A percentile compares a stretch with the other conserved stretches of the same genome.
phyloP scores from a whole-genome alignment of 2,329 filamentous ascomycete genomes.

The Arthrobotrys pseudoclavata region DNA sequence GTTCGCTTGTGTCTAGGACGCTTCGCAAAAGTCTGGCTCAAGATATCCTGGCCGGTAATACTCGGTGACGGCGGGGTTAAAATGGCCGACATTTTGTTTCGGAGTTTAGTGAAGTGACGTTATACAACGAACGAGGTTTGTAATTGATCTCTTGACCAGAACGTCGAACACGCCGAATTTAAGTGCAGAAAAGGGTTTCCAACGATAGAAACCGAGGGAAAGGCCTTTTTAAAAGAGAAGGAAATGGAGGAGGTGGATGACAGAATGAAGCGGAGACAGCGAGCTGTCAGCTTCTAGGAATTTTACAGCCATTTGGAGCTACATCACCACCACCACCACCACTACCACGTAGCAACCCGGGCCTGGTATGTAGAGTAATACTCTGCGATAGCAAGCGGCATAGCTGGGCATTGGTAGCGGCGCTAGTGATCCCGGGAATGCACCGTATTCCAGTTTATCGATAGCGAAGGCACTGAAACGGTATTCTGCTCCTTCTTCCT shows the following conservation, averaged over 20 bases:
- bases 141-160: slow-evolving; percentile 15
- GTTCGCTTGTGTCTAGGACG: slow-evolving; percentile 97
- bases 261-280: slow-evolving; percentile 32
- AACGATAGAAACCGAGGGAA: slow-evolving; percentile 1
- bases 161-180: slow-evolving; percentile 15
- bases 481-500: slow-evolving; percentile 8
- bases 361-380: slow-evolving; percentile 39
- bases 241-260: slow-evolving; percentile 3
- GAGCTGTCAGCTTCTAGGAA: slow-evolving; percentile 43
- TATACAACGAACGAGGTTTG: slow-evolving; percentile 23
- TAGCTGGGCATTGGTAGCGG: slow-evolving; percentile 31
- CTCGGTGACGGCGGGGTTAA: slow-evolving; percentile 61
- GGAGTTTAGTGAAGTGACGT: slow-evolving; percentile 41
- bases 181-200: slow-evolving; percentile 20
- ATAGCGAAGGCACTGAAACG: slow-evolving; percentile 29
- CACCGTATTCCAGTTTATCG: slow-evolving; percentile 35
- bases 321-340: slow-evolving; percentile 15
- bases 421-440: slow-evolving; percentile 52
- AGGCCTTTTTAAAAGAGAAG: slow-evolving; percentile 5
- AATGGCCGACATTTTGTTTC: slow-evolving; percentile 57
- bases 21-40: slow-evolving; percentile 82
- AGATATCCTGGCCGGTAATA: slow-evolving; percentile 68
- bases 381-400: slow-evolving; percentile 52
- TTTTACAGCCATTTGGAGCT: slow-evolving; percentile 39
- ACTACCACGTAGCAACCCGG: slow-evolving; percentile 46